Evolutionary conservation across 2,329 filamentous ascomycete genomes (phyloP).

Genomic region (Paecilomyces dactylethromorphus): DNA sequence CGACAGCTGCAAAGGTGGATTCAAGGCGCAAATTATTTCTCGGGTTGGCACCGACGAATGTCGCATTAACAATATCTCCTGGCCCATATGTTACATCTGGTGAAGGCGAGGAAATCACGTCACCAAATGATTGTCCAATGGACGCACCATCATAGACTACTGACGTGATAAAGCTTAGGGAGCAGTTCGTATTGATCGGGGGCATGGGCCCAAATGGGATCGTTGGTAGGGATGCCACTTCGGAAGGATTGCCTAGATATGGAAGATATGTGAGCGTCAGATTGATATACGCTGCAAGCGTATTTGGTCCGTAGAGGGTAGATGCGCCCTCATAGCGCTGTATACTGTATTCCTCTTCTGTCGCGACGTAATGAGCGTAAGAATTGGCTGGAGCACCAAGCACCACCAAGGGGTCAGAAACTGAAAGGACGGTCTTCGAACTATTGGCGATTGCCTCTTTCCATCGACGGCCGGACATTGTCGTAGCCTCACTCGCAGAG

Average conservation of each 20-base stretch:
- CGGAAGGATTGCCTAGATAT: conserved; percentile 51
- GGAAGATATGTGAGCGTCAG: conserved; percentile 67
- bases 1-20: conserved; percentile 69
- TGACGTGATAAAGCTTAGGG: conserved; percentile 70
- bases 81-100: conserved; percentile 49
- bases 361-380: conserved; percentile 77
- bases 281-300: conserved; percentile 81
- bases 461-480: conserved; percentile 89
- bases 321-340: conserved; percentile 95
- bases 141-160: conserved; percentile 69
- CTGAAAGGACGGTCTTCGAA: conserved; percentile 45
- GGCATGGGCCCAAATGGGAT: conserved; percentile 55
- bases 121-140: conserved; percentile 63
- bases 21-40: conserved; percentile 79
- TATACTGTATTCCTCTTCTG: conserved; percentile 71
- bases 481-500: conserved; percentile 80
- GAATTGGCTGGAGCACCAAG: conserved; percentile 85
- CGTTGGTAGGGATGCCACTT: conserved; percentile 31
- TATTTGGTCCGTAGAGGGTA: conserved; percentile 78
- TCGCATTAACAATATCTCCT: conserved; percentile 58
- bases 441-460: conserved; percentile 58
- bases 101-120: conserved; percentile 51
- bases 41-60: conserved; percentile 82
- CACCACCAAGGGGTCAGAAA: conserved; percentile 62
- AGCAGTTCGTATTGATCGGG: conserved; percentile 70